Percentiles rank a stretch among this genome's conserved stretches.
Conservation (phyloP, 192 early-diverging fungal genomes). For the Dissophora globulifera region DNA sequence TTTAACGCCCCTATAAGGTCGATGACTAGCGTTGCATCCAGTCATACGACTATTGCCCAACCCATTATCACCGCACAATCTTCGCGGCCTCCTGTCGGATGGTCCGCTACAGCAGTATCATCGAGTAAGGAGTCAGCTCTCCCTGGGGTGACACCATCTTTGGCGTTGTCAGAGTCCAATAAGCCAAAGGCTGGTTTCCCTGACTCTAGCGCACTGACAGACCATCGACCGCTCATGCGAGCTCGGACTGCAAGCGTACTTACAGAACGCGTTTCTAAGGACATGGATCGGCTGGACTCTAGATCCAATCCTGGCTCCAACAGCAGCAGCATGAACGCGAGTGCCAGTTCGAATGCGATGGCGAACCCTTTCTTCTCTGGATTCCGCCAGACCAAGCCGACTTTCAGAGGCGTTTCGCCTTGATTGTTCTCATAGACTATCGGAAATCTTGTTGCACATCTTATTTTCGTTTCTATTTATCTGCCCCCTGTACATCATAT, state of each 20-base stretch:
- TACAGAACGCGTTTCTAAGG: background rate
- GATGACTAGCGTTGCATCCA: too few relatives aligned
- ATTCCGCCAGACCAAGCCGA: constrained; percentile 17
- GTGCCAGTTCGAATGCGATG: background rate
- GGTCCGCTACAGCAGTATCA: too few relatives aligned
- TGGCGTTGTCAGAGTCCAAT: background rate
- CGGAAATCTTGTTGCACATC: too few relatives aligned
- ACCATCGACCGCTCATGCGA: background rate
- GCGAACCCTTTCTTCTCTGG: constrained; percentile 10
- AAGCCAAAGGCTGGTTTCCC: background rate
- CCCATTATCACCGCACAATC: too few relatives aligned
- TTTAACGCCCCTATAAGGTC: too few relatives aligned
- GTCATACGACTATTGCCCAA: too few relatives aligned
- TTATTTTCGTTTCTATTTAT: too few relatives aligned
- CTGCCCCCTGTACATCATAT: too few relatives aligned
- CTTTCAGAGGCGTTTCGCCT: constrained; percentile 3
- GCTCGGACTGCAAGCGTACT: background rate
- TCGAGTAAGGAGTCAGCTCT: too few relatives aligned
- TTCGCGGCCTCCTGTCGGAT: too few relatives aligned
- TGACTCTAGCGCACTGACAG: background rate
- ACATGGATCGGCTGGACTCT: background rate
- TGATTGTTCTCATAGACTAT: background rate
- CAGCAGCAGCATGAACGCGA: background rate
- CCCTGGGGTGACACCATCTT: too few relatives aligned
- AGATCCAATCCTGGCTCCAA: background rate